phyloP scores from a whole-genome alignment of 2,329 filamentous ascomycete species.

The Tolypocladium ophioglossoides region DNA sequence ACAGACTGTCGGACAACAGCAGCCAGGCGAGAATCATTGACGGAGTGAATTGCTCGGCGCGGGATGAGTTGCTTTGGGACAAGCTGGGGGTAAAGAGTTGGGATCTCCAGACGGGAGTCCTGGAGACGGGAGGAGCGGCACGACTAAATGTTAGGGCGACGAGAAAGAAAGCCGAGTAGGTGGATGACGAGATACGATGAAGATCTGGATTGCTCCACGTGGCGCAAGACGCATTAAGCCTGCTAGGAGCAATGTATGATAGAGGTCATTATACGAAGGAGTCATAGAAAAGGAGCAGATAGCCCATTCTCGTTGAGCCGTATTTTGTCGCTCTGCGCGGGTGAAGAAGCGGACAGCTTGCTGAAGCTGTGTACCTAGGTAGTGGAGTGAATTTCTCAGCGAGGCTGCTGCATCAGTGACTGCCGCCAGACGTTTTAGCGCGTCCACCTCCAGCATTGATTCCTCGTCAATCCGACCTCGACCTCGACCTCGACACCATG shows the following conservation, averaged over 20 bases:
- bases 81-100: slow-evolving; percentile 19
- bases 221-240: not conserved
- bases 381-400: not conserved
- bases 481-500: not conserved
- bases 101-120: slow-evolving; percentile 21
- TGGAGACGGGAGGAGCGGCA: slow-evolving; percentile 26
- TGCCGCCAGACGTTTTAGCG: not conserved
- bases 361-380: not conserved
- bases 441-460: too few relatives aligned
- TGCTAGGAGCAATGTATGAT: not conserved
- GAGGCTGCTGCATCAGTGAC: not conserved
- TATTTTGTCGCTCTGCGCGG: not conserved
- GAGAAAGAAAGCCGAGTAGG: not conserved
- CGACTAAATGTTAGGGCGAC: slow-evolving; percentile 11
- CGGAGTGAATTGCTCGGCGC: not conserved
- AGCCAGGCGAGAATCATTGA: not conserved
- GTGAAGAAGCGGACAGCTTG: not conserved
- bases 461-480: too few relatives aligned
- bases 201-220: not conserved
- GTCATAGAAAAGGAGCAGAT: not conserved
- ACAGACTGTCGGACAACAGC: not conserved
- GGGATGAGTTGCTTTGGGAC: slow-evolving; percentile 15
- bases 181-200: not conserved
- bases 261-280: not conserved
- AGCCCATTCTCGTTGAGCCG: too few relatives aligned